Percentiles rank a stretch among this genome's conserved stretches.
These are phyloP conservation scores for Nasturtium officinale DNA, from an alignment of 345 rosid species.

Conservation along the genomic window DNA sequence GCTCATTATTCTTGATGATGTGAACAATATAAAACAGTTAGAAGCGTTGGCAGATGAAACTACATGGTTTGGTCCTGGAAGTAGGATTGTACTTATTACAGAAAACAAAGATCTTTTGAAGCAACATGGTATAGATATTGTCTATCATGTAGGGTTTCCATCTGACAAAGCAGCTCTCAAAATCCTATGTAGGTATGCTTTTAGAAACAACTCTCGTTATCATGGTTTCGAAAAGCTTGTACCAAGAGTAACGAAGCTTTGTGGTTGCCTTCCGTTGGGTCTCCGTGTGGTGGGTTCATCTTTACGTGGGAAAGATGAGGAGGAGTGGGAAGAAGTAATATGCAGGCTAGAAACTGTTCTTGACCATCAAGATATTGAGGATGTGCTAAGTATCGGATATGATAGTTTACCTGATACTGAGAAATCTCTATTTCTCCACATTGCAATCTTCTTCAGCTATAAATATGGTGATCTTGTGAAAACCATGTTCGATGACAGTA, in stretches of 20 bases:
- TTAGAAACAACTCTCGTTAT: background rate
- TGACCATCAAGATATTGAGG: constrained; percentile 12
- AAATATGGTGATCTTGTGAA: background rate
- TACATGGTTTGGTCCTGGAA: constrained; percentile 23
- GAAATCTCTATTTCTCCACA: constrained; percentile 40
- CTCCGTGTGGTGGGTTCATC: constrained; percentile 10
- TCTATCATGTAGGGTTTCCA: constrained; percentile 3
- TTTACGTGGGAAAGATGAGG: background rate
- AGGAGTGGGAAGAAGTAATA: background rate
- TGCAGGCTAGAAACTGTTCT: background rate
- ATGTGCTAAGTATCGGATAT: constrained; percentile 31
- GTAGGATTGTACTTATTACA: constrained; percentile 9
- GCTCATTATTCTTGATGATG: constrained; percentile 29
- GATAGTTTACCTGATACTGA: constrained; percentile 30
- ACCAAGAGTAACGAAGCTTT: background rate
- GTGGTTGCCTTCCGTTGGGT: background rate
- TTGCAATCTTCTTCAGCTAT: constrained; percentile 43
- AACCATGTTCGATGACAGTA: background rate
- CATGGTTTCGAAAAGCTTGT: background rate
- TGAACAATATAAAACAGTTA: background rate
- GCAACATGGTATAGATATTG: background rate
- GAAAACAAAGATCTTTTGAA: background rate
- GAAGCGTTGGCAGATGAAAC: background rate
- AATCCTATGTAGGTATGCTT: constrained; percentile 16
- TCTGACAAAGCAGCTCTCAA: background rate